phyloP scores from a whole-genome alignment of 2,329 filamentous ascomycete species.

The Epichloe sp. region DNA sequence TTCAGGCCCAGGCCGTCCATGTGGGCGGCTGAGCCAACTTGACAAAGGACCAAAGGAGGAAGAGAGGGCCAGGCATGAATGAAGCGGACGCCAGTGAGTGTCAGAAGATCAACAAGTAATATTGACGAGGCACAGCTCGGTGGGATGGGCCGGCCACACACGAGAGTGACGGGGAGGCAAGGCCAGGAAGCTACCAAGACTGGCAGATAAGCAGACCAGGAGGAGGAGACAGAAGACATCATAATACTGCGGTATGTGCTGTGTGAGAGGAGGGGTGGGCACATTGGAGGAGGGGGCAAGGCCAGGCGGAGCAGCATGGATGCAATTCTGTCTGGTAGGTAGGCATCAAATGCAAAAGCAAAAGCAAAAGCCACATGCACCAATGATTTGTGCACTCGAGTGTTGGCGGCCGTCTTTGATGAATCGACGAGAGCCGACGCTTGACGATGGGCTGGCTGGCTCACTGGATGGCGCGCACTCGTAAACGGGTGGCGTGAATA shows the following conservation, averaged over 20 bases:
- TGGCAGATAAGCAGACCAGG: not conserved
- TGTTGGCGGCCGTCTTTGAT: not conserved
- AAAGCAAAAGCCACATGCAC: no score
- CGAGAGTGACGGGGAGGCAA: not conserved
- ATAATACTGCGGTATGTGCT: not conserved
- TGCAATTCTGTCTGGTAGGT: no score
- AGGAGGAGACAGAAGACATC: not conserved
- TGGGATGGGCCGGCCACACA: conserved; percentile 3
- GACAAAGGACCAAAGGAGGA: not conserved
- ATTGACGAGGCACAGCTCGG: not conserved
- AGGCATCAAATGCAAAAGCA: no score
- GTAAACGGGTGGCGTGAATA: not conserved
- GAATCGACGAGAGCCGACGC: not conserved
- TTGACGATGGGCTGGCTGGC: not conserved
- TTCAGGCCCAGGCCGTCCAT: not conserved
- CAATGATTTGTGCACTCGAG: no score
- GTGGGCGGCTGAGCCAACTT: not conserved
- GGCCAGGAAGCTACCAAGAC: not conserved
- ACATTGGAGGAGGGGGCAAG: no score
- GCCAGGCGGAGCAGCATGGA: no score
- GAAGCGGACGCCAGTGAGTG: conserved; percentile 1
- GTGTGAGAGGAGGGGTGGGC: no score
- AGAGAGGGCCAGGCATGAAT: not conserved
- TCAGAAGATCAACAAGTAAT: conserved; percentile 1
- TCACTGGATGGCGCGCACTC: not conserved